Evolutionary conservation across 768 basidiomycete genomes (phyloP).

Genomic region (Pisolithus tinctorius): DNA sequence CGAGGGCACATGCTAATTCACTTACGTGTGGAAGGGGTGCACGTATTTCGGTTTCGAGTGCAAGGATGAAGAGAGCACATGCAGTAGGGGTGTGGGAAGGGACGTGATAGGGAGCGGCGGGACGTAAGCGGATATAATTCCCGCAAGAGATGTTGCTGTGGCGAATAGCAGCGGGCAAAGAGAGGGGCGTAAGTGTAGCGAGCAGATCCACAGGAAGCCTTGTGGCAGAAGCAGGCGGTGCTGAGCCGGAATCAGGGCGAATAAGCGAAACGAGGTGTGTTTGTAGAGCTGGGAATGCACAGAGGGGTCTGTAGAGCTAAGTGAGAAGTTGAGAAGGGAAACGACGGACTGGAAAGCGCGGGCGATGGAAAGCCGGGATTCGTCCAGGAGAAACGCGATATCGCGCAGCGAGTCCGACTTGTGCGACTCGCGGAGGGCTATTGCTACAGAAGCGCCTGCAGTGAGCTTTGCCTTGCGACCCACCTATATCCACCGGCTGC

Average conservation of each 20-base stretch:
- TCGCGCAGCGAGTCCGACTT: slow-evolving; percentile 62
- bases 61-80: slow-evolving; percentile 62
- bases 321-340: slow-evolving; percentile 45
- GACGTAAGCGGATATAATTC: slow-evolving; percentile 33
- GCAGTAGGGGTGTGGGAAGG: slow-evolving; percentile 46
- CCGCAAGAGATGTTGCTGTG: slow-evolving; percentile 42
- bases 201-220: slow-evolving; percentile 26
- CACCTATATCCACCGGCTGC: slow-evolving; percentile 52
- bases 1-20: slow-evolving; percentile 54
- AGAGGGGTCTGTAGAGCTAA: slow-evolving; percentile 51
- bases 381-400: slow-evolving; percentile 60
- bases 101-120: slow-evolving; percentile 34
- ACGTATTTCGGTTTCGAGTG: slow-evolving; percentile 61
- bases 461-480: slow-evolving; percentile 64
- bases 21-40: slow-evolving; percentile 45
- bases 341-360: slow-evolving; percentile 49
- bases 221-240: slow-evolving; percentile 13
- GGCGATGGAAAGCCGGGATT: slow-evolving; percentile 42
- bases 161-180: slow-evolving; percentile 33
- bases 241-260: slow-evolving; percentile 19
- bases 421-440: slow-evolving; percentile 65
- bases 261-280: slow-evolving; percentile 41
- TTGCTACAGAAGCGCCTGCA: slow-evolving; percentile 61
- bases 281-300: slow-evolving; percentile 52
- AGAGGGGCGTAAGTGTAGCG: slow-evolving; percentile 33